Conservation (phyloP, 2,329 filamentous ascomycete species). For the Cytospora piceae region DNA sequence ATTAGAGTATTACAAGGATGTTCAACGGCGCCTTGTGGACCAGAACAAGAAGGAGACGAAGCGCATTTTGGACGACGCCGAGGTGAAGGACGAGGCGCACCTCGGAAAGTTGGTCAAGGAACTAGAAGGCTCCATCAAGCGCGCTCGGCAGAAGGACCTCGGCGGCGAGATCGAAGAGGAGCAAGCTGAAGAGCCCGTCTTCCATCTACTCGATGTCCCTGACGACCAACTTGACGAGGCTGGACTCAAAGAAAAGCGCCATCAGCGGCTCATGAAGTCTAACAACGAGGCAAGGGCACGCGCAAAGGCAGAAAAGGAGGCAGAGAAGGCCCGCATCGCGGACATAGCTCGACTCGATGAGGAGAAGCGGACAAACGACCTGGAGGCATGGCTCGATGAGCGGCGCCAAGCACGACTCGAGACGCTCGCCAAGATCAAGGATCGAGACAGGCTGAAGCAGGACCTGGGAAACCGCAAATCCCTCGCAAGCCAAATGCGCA, state of each 20-base stretch:
- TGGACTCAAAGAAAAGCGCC: constrained; percentile 86
- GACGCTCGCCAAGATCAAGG: constrained; percentile 83
- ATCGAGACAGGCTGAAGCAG: constrained; percentile 88
- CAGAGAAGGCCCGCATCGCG: constrained; percentile 80
- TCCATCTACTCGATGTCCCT: constrained; percentile 84
- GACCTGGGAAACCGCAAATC: constrained; percentile 97
- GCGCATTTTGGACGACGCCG: constrained; percentile 83
- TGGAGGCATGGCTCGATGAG: constrained; percentile 85
- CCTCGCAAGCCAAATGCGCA: constrained; percentile 91
- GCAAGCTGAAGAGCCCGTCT: constrained; percentile 77
- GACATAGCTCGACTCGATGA: constrained; percentile 84
- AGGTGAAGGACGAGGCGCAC: constrained; percentile 87
- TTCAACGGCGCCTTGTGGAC: constrained; percentile 72
- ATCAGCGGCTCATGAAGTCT: constrained; percentile 90
- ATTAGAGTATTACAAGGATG: constrained; percentile 86
- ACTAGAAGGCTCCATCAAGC: constrained; percentile 86
- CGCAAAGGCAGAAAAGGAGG: constrained; percentile 95
- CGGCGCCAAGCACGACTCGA: constrained; percentile 73
- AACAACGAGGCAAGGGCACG: constrained; percentile 90
- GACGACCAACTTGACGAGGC: constrained; percentile 95
- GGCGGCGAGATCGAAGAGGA: constrained; percentile 81
- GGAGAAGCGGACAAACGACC: constrained; percentile 80
- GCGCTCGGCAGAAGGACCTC: constrained; percentile 90
- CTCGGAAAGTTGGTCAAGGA: constrained; percentile 86
- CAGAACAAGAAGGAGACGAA: constrained; percentile 91